Percentiles rank a stretch among this genome's conserved stretches.
These are phyloP conservation scores for Leccinum disarticulatum DNA, from an alignment of 768 basidiomycete species.

Conservation along the genomic window DNA sequence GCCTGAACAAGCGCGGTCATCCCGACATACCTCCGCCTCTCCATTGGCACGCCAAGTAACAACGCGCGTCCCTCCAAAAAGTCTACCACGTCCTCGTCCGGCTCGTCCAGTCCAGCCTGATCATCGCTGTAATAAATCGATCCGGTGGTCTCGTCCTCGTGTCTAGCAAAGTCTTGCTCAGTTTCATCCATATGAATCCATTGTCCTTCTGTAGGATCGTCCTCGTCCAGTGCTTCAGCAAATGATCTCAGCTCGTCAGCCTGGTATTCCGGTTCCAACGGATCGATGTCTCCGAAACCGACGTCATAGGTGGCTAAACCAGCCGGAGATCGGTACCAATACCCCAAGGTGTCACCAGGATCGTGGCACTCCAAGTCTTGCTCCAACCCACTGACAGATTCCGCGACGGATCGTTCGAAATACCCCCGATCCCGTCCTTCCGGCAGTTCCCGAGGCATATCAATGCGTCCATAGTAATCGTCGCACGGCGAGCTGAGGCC, in stretches of 20 bases:
- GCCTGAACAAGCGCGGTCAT: slow-evolving; percentile 39
- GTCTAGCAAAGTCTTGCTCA: background rate
- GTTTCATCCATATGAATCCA: background rate
- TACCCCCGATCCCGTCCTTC: background rate
- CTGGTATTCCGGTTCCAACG: slow-evolving; percentile 4
- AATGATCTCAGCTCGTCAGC: background rate
- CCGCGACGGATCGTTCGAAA: background rate
- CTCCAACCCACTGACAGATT: background rate
- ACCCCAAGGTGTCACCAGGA: background rate
- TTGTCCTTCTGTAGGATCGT: slow-evolving; percentile 1
- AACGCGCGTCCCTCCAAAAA: slow-evolving; percentile 58
- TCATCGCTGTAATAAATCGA: slow-evolving; percentile 5
- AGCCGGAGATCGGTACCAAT: slow-evolving; percentile 2
- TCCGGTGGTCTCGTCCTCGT: background rate
- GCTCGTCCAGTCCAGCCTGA: background rate
- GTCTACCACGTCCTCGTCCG: slow-evolving; percentile 4
- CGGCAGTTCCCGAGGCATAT: background rate
- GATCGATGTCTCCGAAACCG: slow-evolving; percentile 1
- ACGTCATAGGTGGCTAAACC: slow-evolving; percentile 4
- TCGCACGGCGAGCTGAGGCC: slow-evolving; percentile 13
- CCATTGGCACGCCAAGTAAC: slow-evolving; percentile 40
- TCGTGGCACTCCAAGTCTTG: slow-evolving; percentile 1
- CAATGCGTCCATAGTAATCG: background rate
- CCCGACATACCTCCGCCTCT: slow-evolving; percentile 7
- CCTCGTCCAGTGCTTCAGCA: background rate